Evolutionary conservation across 78 protist genomes (phyloP), one percentile per base, ranked within the genome.

Genomic region (Creolimax fragrantissima): DNA sequence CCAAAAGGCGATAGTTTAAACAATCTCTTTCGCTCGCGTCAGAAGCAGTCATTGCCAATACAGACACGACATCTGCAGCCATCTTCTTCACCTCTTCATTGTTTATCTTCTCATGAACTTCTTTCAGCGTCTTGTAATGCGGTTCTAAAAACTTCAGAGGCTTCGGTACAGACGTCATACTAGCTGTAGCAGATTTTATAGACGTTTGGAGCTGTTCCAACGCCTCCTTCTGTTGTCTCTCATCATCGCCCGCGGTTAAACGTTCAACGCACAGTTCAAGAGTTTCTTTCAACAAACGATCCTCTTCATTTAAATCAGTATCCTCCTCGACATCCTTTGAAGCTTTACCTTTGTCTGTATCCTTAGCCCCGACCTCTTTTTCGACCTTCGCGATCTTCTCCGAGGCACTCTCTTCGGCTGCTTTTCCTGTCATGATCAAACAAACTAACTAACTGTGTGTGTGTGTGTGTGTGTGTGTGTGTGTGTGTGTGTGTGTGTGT

Each of bases 121-220:
- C 95, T 3, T 88, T 92, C 32, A 98, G 90, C 2, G 90, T 39
- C 6, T 6, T 42, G 89, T 94, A 97, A 94, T 97, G 99, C 32
- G 95, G 92, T 5, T 97, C 93, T 35, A 98, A 74, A 90, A 98
- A 98, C 94, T 98, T 98, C 94, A 98, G 95, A 5, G 99, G 99
- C 94, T 98, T 98, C 81, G 99, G 99, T 5, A 97, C 99, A 4
- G 98, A 95, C 2, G 99, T 98, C 98, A 98, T 97, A 41, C 97
- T 94, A 3, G 95, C 84, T 4, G 99, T 98, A 2, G 98, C 45
- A 17, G 95, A 43, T 32, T 95, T 94, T 43, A 98, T 95, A 89
- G 95, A 94, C 24, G 86, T 43, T n/a, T 90, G 67, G 58, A 98
- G 89, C 35, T 85, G 4, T 35, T 89, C 93, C 42, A 97, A 45